Evolutionary conservation across 352 stramenopile genomes (phyloP).

Genomic region (Globisporangium okanoganense): DNA sequence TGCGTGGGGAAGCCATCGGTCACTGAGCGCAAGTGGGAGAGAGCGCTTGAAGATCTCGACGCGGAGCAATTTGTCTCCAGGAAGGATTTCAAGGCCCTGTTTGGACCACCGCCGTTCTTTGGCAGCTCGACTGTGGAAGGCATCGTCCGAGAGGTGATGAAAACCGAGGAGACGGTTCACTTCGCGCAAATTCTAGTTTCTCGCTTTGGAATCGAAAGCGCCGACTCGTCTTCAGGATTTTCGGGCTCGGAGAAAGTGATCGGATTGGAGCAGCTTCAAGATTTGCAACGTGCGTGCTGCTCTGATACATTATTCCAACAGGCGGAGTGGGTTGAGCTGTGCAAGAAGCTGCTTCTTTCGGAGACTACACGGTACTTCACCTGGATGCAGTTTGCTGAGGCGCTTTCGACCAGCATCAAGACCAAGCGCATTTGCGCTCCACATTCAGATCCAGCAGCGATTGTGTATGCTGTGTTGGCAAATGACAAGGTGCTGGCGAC

Average conservation of each 20-base stretch:
- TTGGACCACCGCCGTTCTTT: conserved; percentile 54
- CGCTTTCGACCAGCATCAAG: conserved; percentile 28
- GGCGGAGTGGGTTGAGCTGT: conserved; percentile 30
- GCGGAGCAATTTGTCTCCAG: conserved; percentile 19
- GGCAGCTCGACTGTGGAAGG: conserved; percentile 33
- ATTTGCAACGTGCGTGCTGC: conserved; percentile 31
- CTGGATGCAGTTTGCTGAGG: conserved; percentile 47
- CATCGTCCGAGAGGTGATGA: conserved; percentile 42
- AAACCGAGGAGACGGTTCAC: conserved; percentile 35
- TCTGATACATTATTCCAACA: conserved; percentile 20
- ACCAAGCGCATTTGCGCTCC: conserved; percentile 29
- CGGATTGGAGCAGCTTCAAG: conserved; percentile 28
- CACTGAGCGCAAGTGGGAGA: conserved; percentile 26
- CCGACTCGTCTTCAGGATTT: neutral
- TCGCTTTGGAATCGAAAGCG: conserved; percentile 26
- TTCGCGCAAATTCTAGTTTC: conserved; percentile 36
- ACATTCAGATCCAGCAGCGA: conserved; percentile 24
- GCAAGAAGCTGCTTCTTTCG: conserved; percentile 24
- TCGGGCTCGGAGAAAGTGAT: conserved; percentile 21
- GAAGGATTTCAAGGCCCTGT: conserved; percentile 51
- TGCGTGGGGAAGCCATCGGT: conserved; percentile 31
- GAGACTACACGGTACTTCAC: conserved; percentile 21
- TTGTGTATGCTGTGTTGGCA: conserved; percentile 45
- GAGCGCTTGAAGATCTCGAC: conserved; percentile 37
- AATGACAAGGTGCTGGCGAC: conserved; percentile 43